Conservation (phyloP, 305 asterid genomes). For the Rubia balearica region DNA sequence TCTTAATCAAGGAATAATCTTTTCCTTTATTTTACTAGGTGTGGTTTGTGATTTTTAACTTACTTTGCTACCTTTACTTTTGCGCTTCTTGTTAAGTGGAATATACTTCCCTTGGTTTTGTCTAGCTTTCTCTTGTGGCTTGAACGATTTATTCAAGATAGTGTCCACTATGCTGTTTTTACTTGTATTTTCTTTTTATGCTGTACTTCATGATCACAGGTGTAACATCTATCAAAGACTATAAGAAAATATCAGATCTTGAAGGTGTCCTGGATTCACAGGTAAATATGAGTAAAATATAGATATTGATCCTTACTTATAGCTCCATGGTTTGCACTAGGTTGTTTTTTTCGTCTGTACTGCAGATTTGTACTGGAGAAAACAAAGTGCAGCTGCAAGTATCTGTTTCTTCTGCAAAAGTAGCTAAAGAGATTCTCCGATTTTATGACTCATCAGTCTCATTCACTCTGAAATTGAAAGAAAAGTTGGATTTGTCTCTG, state of each 20-base stretch:
- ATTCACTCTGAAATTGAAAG: constrained; percentile 35
- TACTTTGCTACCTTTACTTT: not conserved
- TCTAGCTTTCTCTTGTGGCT: not conserved
- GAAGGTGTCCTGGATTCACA: constrained; percentile 76
- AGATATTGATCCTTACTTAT: constrained; percentile 2
- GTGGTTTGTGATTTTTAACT: not conserved
- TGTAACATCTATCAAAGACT: constrained; percentile 33
- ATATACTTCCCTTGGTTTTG: not conserved
- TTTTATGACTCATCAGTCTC: constrained; percentile 45
- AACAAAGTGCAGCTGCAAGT: constrained; percentile 35
- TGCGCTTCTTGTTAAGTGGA: not conserved
- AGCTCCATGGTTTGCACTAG: not conserved
- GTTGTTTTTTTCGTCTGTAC: not conserved
- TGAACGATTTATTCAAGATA: not conserved
- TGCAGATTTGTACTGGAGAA: constrained; percentile 49
- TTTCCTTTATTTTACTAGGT: not conserved
- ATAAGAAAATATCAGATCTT: constrained; percentile 48
- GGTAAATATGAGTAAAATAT: constrained; percentile 27
- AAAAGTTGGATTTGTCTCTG: constrained; percentile 38
- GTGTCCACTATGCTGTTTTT: not conserved
- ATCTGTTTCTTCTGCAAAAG: constrained; percentile 26
- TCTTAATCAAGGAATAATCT: not conserved
- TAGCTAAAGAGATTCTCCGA: constrained; percentile 30
- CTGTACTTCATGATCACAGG: constrained; percentile 27
- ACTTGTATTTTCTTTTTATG: not conserved